These are phyloP conservation scores for Penicillium waksmanii DNA, from an alignment of 495 filamentous ascomycete genomes.

Conservation along the genomic window DNA sequence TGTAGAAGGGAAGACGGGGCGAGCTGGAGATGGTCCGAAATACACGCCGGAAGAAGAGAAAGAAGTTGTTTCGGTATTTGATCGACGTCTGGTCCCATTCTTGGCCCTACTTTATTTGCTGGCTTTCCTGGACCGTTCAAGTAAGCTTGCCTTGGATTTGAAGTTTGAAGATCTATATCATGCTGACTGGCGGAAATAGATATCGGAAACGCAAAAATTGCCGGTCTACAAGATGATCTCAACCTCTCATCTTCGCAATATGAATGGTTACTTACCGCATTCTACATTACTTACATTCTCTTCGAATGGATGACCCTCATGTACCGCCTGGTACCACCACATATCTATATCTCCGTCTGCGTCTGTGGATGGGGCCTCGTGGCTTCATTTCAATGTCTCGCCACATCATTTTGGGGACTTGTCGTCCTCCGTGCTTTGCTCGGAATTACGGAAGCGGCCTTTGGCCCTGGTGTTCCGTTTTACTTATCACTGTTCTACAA, in stretches of 20 bases:
- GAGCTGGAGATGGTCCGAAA: conserved; percentile 17
- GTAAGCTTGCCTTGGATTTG: conserved; percentile 46
- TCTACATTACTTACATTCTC: conserved; percentile 73
- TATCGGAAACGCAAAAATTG: conserved; percentile 79
- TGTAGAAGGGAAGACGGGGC: conserved; percentile 24
- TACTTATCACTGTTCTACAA: conserved; percentile 66
- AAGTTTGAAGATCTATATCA: neutral
- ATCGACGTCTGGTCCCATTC: conserved; percentile 76
- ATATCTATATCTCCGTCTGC: conserved; percentile 59
- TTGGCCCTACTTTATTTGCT: conserved; percentile 82
- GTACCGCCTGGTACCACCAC: conserved; percentile 59
- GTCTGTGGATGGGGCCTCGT: conserved; percentile 58
- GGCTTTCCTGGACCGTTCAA: conserved; percentile 77
- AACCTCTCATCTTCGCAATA: conserved; percentile 57
- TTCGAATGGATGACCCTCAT: conserved; percentile 75
- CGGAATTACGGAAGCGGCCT: conserved; percentile 64
- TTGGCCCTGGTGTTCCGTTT: conserved; percentile 64
- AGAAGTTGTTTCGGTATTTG: conserved; percentile 72
- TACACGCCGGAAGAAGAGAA: conserved; percentile 79
- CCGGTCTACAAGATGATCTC: conserved; percentile 70
- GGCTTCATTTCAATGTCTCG: conserved; percentile 72
- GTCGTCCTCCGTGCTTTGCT: conserved; percentile 53
- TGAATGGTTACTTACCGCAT: conserved; percentile 69
- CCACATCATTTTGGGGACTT: conserved; percentile 54
- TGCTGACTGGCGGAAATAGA: conserved; percentile 47